Evolutionary conservation across 2,329 filamentous ascomycete genomes (phyloP), one percentile per base, ranked within the genome.

Genomic region (Alternaria panax): DNA sequence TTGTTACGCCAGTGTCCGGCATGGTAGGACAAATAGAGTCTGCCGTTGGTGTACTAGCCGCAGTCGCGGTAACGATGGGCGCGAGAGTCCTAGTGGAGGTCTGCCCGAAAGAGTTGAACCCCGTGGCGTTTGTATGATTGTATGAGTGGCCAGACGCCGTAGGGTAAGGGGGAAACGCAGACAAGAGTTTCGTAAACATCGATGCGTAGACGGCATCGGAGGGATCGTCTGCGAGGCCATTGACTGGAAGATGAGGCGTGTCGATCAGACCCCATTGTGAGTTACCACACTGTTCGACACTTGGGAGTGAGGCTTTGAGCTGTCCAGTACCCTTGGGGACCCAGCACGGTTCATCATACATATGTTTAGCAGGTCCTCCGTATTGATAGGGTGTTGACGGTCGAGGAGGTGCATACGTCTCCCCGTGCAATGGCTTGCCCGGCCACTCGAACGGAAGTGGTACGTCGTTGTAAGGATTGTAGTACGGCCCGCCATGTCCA

Each of bases 1-100:
- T 65, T 4, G 73, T 76, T 1, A 76, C 66, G 45, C 73, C 72
- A 25, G 74, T 76, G 28, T 77, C 64, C 5, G 75, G 75, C 64
- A 76, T 73, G 16, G 51, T 64, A 2, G 66, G 68, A 55, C 66
- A 73, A 27, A 51, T 55, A 38, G 59, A 55, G 30, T 60, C 61
- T 38, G 52, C 51, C 18, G 41, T 51, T 1, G 67, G 62, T 11
- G 62, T 67, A 42, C 47, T 56, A 27, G 38, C 50, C 14, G 50
- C 36, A 30, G 38, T 32, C 7, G 20, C 38, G 20, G 50, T 32
- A 24, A 30, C 20, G 7, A 43, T 25, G 20, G 50, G 14, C 2
- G 18, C 34, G n/a, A 43, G 38, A 30, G 25, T 42, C 20, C 45
- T 18, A 4, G 45, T 36, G 16, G 30, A 47, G 50, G 45, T 63